Evolutionary conservation across 2,329 filamentous ascomycete genomes (phyloP), one percentile per base, ranked within the genome.

Genomic region (Daldinia eschscholtzii): DNA sequence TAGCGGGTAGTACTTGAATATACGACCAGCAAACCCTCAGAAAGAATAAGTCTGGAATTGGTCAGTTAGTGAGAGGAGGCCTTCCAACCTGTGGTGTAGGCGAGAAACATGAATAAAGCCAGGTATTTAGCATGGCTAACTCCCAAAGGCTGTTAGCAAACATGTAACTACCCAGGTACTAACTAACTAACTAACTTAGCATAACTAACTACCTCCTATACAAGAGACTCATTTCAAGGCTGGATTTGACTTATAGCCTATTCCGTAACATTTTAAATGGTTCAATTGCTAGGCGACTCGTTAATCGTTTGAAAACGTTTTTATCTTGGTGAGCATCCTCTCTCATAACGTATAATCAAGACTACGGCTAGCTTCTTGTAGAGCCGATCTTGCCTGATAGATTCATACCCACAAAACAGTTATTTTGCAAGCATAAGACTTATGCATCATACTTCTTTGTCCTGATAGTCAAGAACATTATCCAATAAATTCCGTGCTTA

Each of bases 401-500:
- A 58, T 65, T 44, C 46, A 52, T 63, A 52, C 35, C 33, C 59
- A 53, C 44, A 61, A 65, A 44, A 42, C 6, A 23, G 57, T 41
- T 41, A 35, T 52, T 33, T 62, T 56, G 60, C 44, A 71, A 61
- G 35, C 26, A 56, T 58, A 66, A 57, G n/a, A 59, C 53, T 65
- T 65, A 62, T 48, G 50, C 42, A 50, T 53, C 23, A 52, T 33
- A 26, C 44, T 20, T n/a, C 46, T 33, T 37, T 59, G 41, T 53
- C 42, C 44, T 18, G 33, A 15, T 60, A 59, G 50, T 69, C 79
- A 83, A 44, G 83, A 85, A 66, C 73, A 88, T 85, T 78, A 91
- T 30, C 89, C 90, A 75, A 93, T 88, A 75, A 92, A 92, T 78
- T 92, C 90, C 30, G 87, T 88, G 70, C 85, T 84, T 6, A 90